phyloP scores from a whole-genome alignment of 1,139 yeast species.

The Blastobotrys arbuscula region DNA sequence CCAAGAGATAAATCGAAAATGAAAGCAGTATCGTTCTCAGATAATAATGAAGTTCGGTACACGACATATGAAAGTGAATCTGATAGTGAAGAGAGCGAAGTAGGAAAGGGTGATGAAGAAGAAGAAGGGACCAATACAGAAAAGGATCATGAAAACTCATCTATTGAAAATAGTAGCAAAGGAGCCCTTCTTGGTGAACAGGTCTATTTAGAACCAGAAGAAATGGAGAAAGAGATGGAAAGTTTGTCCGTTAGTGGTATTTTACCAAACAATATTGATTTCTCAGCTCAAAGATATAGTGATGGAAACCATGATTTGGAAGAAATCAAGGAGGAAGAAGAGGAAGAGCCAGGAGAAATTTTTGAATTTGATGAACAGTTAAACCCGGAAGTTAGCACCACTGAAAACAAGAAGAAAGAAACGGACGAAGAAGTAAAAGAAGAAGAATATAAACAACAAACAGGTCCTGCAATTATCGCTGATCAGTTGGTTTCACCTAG shows the following conservation, averaged over 20 bases:
- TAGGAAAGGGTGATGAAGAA: slow-evolving; percentile 1
- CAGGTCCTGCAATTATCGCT: not conserved
- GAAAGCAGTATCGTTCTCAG: not conserved
- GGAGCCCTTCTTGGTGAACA: slow-evolving; percentile 1
- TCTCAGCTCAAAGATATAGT: not conserved
- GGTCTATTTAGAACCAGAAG: slow-evolving; percentile 11
- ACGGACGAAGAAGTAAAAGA: not conserved
- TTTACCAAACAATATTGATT: slow-evolving; percentile 4
- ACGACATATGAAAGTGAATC: too few species aligned
- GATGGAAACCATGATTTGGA: slow-evolving; percentile 2
- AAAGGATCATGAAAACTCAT: not conserved
- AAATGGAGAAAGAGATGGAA: slow-evolving; percentile 5
- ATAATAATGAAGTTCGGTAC: not conserved
- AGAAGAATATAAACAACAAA: not conserved
- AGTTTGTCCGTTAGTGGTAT: slow-evolving; percentile 7
- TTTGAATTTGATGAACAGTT: slow-evolving; percentile 25
- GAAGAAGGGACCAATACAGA: not conserved
- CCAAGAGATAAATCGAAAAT: not conserved
- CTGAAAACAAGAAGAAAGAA: slow-evolving; percentile 4
- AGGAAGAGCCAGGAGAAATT: slow-evolving; percentile 21
- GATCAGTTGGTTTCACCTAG: slow-evolving; percentile 16
- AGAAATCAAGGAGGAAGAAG: slow-evolving; percentile 9
- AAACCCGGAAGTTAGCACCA: slow-evolving; percentile 5
- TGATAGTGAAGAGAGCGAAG: slow-evolving; percentile 1
- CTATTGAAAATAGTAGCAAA: slow-evolving; percentile 1